Evolutionary conservation across 2,329 filamentous ascomycete species (phyloP).

Genomic region (Penicillium italicum): DNA sequence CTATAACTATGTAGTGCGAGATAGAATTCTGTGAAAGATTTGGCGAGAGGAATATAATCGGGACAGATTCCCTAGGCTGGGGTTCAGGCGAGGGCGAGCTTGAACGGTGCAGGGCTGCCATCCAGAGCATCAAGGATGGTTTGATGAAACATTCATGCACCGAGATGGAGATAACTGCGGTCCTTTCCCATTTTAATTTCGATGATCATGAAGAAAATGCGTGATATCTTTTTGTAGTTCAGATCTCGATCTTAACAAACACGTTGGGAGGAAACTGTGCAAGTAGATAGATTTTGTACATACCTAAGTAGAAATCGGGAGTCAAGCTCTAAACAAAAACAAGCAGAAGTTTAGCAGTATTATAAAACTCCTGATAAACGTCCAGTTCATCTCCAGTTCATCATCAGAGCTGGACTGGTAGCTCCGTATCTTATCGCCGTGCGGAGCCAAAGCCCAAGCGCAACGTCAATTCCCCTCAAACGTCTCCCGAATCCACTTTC

Average conservation of each 20-base stretch:
- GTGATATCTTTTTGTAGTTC: background rate
- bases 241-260: too few relatives aligned
- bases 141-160: conserved; percentile 24
- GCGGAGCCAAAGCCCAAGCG: conserved; percentile 18
- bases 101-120: conserved; percentile 17
- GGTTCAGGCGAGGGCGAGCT: conserved; percentile 25
- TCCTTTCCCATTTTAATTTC: conserved; percentile 22
- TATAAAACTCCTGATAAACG: background rate
- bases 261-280: background rate
- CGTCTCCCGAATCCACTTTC: background rate
- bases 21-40: conserved; percentile 22
- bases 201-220: conserved; percentile 21
- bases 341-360: background rate
- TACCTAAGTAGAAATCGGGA: background rate
- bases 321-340: background rate
- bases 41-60: conserved; percentile 24
- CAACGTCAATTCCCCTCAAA: conserved; percentile 23
- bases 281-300: background rate
- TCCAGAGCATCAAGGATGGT: conserved; percentile 18
- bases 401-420: background rate
- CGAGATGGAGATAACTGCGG: conserved; percentile 19
- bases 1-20: too few relatives aligned
- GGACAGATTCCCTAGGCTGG: conserved; percentile 27
- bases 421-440: conserved; percentile 27
- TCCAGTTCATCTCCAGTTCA: background rate